Percentiles rank a stretch among this genome's conserved stretches.
phyloP scores from a whole-genome alignment of 306 rosid species.

The Vigna trinervia region DNA sequence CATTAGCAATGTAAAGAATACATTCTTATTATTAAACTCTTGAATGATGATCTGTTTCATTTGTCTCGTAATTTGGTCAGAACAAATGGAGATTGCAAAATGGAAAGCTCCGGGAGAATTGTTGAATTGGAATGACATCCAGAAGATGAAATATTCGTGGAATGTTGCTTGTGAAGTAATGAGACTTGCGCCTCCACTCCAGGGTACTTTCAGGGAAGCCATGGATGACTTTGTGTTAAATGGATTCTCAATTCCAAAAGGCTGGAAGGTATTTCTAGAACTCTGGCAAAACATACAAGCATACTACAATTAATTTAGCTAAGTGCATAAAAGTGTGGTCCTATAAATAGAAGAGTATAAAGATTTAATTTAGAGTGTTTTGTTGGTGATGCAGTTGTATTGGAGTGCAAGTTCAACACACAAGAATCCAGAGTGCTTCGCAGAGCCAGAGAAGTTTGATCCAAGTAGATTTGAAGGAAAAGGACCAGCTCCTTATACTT shows the following conservation, averaged over 20 bases:
- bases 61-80: constrained; percentile 40
- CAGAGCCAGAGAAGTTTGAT: constrained; percentile 60
- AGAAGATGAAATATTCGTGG: constrained; percentile 83
- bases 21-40: too few species aligned
- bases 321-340: too few species aligned
- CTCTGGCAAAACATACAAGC: not conserved
- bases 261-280: constrained; percentile 65
- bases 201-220: constrained; percentile 76
- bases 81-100: constrained; percentile 74
- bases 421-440: constrained; percentile 49
- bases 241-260: constrained; percentile 80
- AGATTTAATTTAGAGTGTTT: not conserved
- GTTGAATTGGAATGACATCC: constrained; percentile 74
- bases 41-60: not conserved
- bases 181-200: constrained; percentile 73
- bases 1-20: too few species aligned
- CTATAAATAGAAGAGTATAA: too few species aligned
- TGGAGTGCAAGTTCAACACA: constrained; percentile 78
- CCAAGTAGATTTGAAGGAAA: constrained; percentile 69
- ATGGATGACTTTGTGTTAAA: constrained; percentile 63
- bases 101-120: constrained; percentile 58
- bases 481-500: constrained; percentile 67
- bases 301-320: too few species aligned
- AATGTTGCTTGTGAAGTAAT: constrained; percentile 76
- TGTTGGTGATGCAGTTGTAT: constrained; percentile 44